phyloP scores from a whole-genome alignment of 2,329 filamentous ascomycete species.

The Fusarium torulosum region DNA sequence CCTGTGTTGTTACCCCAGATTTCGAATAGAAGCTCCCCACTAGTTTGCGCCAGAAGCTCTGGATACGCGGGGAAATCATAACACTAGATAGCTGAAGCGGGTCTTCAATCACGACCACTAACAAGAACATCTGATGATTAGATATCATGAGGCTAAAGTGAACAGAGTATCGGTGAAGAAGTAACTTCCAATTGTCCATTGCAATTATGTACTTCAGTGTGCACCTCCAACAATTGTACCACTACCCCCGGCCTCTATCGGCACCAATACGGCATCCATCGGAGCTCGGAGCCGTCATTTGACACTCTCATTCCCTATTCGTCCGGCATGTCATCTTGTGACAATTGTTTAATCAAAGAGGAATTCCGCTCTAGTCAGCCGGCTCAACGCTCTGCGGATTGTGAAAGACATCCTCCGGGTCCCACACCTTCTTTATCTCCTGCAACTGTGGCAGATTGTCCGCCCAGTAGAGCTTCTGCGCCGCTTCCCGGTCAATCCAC shows the following conservation, averaged over 20 bases:
- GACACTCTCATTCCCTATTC: conserved; percentile 6
- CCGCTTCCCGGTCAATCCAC: conserved; percentile 54
- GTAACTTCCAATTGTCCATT: not conserved
- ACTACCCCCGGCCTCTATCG: conserved; percentile 31
- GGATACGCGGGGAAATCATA: conserved; percentile 25
- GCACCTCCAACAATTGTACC: not conserved
- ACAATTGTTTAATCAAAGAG: conserved; percentile 1
- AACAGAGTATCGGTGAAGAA: not conserved
- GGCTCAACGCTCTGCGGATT: conserved; percentile 53
- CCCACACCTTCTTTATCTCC: conserved; percentile 53
- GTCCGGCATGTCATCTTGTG: conserved; percentile 5
- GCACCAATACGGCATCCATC: conserved; percentile 28
- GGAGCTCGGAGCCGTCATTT: conserved; percentile 17
- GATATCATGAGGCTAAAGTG: not conserved
- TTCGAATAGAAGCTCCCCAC: conserved; percentile 11
- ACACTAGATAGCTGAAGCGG: conserved; percentile 25
- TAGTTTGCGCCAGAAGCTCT: conserved; percentile 30
- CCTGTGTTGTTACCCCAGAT: conserved; percentile 17
- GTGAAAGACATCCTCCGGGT: conserved; percentile 56
- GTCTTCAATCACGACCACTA: conserved; percentile 7
- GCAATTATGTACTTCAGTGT: not conserved
- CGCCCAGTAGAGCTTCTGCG: conserved; percentile 56
- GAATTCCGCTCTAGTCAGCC: conserved; percentile 54
- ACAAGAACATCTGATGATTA: not conserved
- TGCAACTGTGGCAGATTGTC: conserved; percentile 51